A percentile compares a stretch with the other conserved stretches of the same genome.
Evolutionary conservation across 257 asterid species (phyloP).

Genomic region (Solanum rostratum): DNA sequence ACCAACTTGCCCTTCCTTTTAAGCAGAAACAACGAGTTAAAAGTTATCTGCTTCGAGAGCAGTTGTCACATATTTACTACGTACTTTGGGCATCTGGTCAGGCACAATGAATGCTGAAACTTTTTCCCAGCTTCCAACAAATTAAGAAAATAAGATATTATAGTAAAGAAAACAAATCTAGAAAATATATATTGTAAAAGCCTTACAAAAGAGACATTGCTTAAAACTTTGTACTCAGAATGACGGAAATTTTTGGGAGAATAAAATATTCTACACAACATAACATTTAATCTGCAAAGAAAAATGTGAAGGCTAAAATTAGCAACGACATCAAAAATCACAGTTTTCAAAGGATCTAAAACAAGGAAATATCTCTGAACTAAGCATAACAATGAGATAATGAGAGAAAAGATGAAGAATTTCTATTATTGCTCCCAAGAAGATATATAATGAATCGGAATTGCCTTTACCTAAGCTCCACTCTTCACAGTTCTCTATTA

Average conservation of each 20-base stretch:
- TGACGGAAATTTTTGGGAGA: background rate
- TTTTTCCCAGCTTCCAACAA: background rate
- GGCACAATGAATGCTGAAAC: background rate
- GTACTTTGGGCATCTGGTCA: background rate
- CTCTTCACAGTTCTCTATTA: too few relatives aligned
- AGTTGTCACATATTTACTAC: background rate
- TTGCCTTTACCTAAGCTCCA: too few relatives aligned
- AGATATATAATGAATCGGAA: too few relatives aligned
- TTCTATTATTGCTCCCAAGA: too few relatives aligned
- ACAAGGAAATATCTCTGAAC: background rate
- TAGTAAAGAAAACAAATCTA: background rate
- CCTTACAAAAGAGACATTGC: background rate
- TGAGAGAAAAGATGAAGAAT: background rate
- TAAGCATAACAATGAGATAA: background rate
- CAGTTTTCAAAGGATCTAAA: background rate
- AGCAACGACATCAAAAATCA: background rate
- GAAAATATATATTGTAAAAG: background rate
- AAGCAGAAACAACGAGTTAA: background rate
- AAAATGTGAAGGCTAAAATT: background rate
- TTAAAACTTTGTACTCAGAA: background rate
- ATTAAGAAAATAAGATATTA: background rate
- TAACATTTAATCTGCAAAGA: background rate
- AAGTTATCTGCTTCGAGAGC: background rate
- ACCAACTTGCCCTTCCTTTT: background rate
- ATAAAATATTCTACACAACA: background rate